Percentiles rank a stretch among this genome's conserved stretches.
These are phyloP conservation scores for Trichophyton benhamiae DNA, from an alignment of 2,329 filamentous ascomycete genomes.

Conservation along the genomic window DNA sequence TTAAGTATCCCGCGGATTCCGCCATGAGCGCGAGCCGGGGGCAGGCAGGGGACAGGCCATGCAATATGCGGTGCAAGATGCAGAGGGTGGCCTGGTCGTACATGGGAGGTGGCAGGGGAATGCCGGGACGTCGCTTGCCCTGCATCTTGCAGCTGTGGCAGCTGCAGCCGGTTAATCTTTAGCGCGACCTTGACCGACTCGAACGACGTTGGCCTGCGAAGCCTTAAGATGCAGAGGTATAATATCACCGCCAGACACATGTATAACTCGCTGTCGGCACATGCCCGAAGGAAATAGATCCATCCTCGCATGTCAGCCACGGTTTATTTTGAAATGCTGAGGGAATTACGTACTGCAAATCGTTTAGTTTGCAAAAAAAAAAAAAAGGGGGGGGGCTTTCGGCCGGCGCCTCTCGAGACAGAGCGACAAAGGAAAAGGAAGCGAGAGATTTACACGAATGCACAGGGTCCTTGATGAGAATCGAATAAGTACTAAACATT, in stretches of 20 bases:
- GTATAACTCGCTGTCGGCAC: background rate
- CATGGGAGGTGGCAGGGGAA: background rate
- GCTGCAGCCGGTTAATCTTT: background rate
- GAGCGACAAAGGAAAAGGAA: background rate
- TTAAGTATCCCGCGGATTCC: background rate
- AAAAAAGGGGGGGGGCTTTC: background rate
- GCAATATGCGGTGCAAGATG: background rate
- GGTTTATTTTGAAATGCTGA: background rate
- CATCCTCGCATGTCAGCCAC: background rate
- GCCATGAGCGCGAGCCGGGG: background rate
- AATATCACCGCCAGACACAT: background rate
- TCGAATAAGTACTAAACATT: background rate
- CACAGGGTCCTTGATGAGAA: background rate
- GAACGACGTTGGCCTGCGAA: background rate
- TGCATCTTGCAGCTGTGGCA: background rate
- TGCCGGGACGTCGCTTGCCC: background rate
- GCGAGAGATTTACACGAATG: background rate
- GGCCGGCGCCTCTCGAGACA: background rate
- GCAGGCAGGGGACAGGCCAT: background rate
- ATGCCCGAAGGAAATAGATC: background rate
- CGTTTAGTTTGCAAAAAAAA: background rate
- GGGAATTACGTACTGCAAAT: background rate
- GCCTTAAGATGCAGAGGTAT: background rate
- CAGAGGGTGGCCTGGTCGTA: background rate
- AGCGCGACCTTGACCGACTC: conserved; percentile 2